A percentile compares a stretch with the other conserved stretches of the same genome.
Evolutionary conservation across 768 basidiomycete genomes (phyloP).

Genomic region (Tricholomella constricta): DNA sequence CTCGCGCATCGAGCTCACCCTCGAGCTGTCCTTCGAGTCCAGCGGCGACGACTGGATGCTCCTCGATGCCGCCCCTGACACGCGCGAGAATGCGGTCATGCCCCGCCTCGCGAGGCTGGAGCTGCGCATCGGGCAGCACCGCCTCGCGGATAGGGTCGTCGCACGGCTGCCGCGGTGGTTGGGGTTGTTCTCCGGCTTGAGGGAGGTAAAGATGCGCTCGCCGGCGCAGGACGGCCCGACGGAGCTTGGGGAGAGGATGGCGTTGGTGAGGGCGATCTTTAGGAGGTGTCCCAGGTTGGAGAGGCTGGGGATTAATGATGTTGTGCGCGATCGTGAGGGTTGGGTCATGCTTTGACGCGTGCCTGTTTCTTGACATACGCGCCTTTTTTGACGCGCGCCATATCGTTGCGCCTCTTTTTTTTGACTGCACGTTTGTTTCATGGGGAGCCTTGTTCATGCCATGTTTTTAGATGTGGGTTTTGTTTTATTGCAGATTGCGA

Average conservation of each 20-base stretch:
- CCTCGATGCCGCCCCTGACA: neutral
- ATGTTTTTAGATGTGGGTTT: neutral
- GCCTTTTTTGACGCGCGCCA: too few species aligned
- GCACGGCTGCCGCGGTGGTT: conserved; percentile 23
- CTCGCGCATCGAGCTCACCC: neutral
- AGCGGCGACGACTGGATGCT: conserved; percentile 10
- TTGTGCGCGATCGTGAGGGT: conserved; percentile 3
- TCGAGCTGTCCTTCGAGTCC: conserved; percentile 12
- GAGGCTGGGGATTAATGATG: conserved; percentile 10
- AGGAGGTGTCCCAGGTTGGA: conserved; percentile 3
- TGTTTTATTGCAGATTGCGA: too few species aligned
- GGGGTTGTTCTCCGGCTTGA: conserved; percentile 17
- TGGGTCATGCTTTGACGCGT: neutral
- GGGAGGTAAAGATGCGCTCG: conserved; percentile 14
- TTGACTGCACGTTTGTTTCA: too few species aligned
- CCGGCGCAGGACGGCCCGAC: conserved; percentile 14
- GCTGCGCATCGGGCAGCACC: conserved; percentile 22
- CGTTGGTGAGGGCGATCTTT: conserved; percentile 8
- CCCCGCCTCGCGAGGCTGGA: conserved; percentile 19
- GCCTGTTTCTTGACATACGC: too few species aligned
- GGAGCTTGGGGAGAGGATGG: conserved; percentile 1
- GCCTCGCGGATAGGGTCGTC: conserved; percentile 18
- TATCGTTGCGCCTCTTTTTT: too few species aligned
- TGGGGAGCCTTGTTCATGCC: too few species aligned
- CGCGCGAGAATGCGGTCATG: neutral